Base-by-base conservation (phyloP, 2,329 filamentous ascomycete species). In the Calonectria multiphialidica region DNA sequence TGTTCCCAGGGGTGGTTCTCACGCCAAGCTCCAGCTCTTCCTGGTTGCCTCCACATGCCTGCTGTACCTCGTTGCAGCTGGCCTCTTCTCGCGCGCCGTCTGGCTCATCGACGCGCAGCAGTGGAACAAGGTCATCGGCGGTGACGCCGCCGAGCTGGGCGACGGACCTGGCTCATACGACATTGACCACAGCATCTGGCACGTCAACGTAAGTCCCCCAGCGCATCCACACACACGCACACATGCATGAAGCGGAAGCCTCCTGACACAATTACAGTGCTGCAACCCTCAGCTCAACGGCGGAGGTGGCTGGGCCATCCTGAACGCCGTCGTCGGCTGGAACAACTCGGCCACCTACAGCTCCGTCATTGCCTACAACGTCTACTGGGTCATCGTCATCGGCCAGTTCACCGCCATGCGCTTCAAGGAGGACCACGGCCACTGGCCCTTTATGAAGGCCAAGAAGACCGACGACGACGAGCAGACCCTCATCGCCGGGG, bases 241-340 rank as follows among this genome's bases (percentile, higher is more conserved):
- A 15, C 33, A 21, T 35, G 10, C 61, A 68, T 9, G 9, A 21
- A 47, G 21, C 8, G 9, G 8, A 33, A 71, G 6, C 16, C 10
- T 44, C 13, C 66, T 61, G 23, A 69, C 50, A 40, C 69, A 30
- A 21, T n/a, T 21, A 33, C 72, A 94, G 91, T 97, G 94, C 86
- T 97, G 94, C 82, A 96, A 90, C 78, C 93, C 95, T 0, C 85
- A 91, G 65, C 83, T 92, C 45, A 92, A 94, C 74, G 93, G 93
- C 33, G 93, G 93, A 59, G 92, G 93, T 44, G 94, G 93, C 53
- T 98, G 95, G 95, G 94, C 94, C 68, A 91, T 98, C 76, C 95
- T 98, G 87, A 96, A 97, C 79, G 92, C 94, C 70, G 87, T 98
- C 49, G 88, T 98, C 8, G 95, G 95, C 68, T 98, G 95, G 95